Percentiles rank a stretch among this genome's conserved stretches.
Conservation (phyloP, 2,329 filamentous ascomycete genomes). For the Fusarium incarnatum region DNA sequence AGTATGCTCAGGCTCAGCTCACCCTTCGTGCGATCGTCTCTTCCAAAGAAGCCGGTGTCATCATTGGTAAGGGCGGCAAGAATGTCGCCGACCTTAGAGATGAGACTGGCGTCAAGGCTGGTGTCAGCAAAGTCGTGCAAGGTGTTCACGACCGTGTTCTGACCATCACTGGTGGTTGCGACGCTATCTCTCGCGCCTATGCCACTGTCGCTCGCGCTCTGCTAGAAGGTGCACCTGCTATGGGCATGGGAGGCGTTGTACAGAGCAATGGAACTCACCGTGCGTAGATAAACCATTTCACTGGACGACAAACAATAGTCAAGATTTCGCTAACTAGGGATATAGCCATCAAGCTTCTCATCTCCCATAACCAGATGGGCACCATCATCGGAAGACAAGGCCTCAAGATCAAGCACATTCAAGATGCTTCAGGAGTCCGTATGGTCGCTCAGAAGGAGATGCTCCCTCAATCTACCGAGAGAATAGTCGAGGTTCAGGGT, state of each 20-base stretch:
- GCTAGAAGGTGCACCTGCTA: slow-evolving; percentile 90
- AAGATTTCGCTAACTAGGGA: slow-evolving; percentile 24
- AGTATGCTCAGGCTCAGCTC: slow-evolving; percentile 92
- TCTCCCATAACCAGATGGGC: slow-evolving; percentile 99
- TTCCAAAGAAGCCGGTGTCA: slow-evolving; percentile 98
- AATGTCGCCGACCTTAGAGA: slow-evolving; percentile 97
- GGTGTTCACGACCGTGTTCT: slow-evolving; percentile 97
- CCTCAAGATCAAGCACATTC: slow-evolving; percentile 99
- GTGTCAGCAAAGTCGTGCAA: slow-evolving; percentile 98
- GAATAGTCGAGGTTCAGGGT: slow-evolving; percentile 96
- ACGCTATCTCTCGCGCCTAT: slow-evolving; percentile 91
- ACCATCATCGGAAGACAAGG: slow-evolving; percentile 98
- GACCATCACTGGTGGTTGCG: slow-evolving; percentile 91
- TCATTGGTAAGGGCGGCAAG: slow-evolving; percentile 98
- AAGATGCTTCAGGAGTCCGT: slow-evolving; percentile 94
- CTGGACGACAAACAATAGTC: neutral
- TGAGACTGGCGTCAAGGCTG: slow-evolving; percentile 97
- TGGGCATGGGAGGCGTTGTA: slow-evolving; percentile 95
- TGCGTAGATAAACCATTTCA: slow-evolving; percentile 57
- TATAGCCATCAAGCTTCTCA: slow-evolving; percentile 93
- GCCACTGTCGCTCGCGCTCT: slow-evolving; percentile 91
- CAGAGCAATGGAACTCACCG: slow-evolving; percentile 92
- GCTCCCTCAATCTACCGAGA: slow-evolving; percentile 98
- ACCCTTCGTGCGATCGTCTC: slow-evolving; percentile 98
- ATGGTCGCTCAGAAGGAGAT: slow-evolving; percentile 99